These are phyloP conservation scores for Ustilago trichophora DNA, from an alignment of 1,284 basidiomycete genomes.

Conservation along the genomic window DNA sequence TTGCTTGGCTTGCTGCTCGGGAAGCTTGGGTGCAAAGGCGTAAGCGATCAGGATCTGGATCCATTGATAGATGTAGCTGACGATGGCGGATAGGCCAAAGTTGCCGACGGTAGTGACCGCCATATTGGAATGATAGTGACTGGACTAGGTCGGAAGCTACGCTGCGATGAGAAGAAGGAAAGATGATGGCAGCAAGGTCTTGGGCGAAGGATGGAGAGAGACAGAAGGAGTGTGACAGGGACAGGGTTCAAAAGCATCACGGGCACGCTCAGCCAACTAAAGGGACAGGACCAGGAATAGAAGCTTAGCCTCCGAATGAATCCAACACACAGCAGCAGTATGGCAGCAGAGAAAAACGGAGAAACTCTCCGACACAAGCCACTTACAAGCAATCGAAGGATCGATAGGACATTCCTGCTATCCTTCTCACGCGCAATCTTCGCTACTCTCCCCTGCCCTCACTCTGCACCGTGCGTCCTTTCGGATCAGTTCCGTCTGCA, in stretches of 20 bases:
- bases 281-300: not conserved
- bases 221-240: not conserved
- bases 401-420: conserved; percentile 1
- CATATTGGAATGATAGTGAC: conserved; percentile 9
- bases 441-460: no score
- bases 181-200: no score
- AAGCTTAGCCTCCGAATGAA: no score
- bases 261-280: not conserved
- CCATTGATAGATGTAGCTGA: conserved; percentile 56
- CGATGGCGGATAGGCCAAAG: conserved; percentile 17
- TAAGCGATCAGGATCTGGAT: conserved; percentile 58
- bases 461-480: no score
- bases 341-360: not conserved
- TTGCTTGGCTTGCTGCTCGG: conserved; percentile 32
- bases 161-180: not conserved
- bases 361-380: not conserved
- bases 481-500: no score
- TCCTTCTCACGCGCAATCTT: conserved; percentile 4
- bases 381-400: no score
- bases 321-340: no score
- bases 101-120: conserved; percentile 19
- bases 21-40: conserved; percentile 55
- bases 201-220: no score
- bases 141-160: not conserved
- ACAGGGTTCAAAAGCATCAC: not conserved